Base-by-base conservation (phyloP, 192 early-diverging fungal genomes). In the Coemansia sp. region DNA sequence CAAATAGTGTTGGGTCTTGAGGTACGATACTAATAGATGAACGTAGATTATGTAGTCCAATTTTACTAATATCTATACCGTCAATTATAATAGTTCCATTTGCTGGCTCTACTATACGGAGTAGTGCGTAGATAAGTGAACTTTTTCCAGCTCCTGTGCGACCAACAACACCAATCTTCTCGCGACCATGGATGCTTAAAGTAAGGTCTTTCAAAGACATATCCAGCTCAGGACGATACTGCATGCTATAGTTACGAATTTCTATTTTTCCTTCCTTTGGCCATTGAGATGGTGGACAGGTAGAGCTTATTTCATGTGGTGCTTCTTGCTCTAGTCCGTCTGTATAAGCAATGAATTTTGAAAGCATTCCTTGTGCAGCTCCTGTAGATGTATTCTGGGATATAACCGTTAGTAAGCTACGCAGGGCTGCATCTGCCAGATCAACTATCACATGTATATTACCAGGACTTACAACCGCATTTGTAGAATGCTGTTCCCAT, bases 1-100 rank as follows among this genome's bases (percentile, higher is more conserved):
- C 84, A 59, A 91, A 89, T 20, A 91, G 55, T 6, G 85, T 79
- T 0, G 90, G 89, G 31, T 91, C 89, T 66, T 89, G 88, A 4
- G 88, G 87, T 10, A 89, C 86, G 50, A 89, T 83, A 36, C 78
- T 83, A 46, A 89, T 70, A 5, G 59, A 74, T 0, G 80, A 72
- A 10, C 88, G 67, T 61, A 88, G 59, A 30, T 87, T 74, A 19
- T 73, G 64, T 11, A 88, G 68, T 22, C 87, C 87, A 54, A 89
- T 78, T 30, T 75, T 87, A 32, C 67, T 65, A 25, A 78, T 86
- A 52, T 88, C 84, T 33, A 88, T 58, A 11, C 76, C 76, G 42
- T 89, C 87, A 32, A 89, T 85, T 0, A 54, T 30, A 19, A 89
- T 81, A 8, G 52, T 64, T 5, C 87, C 85, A 4, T 25, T 31